Evolutionary conservation across 176 grass and related monocot genomes (phyloP), one percentile per base, ranked within the genome.

Genomic region (Oryza meyeriana): DNA sequence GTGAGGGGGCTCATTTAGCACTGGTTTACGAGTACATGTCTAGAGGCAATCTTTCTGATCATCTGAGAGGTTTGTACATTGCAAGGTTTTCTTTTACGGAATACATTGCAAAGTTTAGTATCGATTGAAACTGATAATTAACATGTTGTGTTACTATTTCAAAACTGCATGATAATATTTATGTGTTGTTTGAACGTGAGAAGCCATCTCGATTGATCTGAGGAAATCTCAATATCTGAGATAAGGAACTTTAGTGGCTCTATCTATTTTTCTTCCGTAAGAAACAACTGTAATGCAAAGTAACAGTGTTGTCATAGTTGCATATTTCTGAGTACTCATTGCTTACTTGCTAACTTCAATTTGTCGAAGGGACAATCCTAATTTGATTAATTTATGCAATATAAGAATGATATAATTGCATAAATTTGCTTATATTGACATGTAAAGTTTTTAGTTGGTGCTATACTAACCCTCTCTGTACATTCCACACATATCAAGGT

Each of bases 21-120:
- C 45, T 86, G 27, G 77, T 79, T 79, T 79, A 85, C 30, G 76
- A 85, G 17, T 31, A 85, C 24, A 42, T 85, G 75, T 64, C 55
- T 73, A 12, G 16, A 20, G 81, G 81, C 20, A 83, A 12, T 52
- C 41, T 80, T 59, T 74, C 16, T 58, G 69, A 86, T 44, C 34
- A 67, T 44, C 13, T 86, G 20, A 80, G 77, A 50, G 47, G 47
- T 50, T 50, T 50, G 47, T 50, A 14, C 7, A 20, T 20, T 50
- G 17, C 47, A 18, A 48, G n/a, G n/a, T n/a, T n/a, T n/a, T n/a
- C n/a, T n/a, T n/a, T n/a, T n/a, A n/a, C n/a, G n/a, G n/a, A n/a
- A n/a, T 50, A 14, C 7, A 20, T 20, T 50, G 17, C 47, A 18
- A 48, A 48, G 10, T 17, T 48, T 5, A 16, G 2, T 47, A 8